phyloP scores from a whole-genome alignment of 2,329 filamentous ascomycete genomes.

The Epichloe bromicola region DNA sequence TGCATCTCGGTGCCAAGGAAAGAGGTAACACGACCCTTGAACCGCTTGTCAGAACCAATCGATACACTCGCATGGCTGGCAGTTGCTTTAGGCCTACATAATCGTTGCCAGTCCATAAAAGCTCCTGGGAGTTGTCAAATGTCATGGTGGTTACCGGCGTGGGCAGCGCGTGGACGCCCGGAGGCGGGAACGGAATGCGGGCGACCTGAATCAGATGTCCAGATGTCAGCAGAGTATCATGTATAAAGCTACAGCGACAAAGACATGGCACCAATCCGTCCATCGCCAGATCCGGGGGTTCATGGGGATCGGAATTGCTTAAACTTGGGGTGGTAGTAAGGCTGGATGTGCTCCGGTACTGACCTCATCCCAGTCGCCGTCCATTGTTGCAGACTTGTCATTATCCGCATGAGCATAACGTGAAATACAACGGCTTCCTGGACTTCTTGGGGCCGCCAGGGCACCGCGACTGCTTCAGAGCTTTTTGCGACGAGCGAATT shows the following conservation, averaged over 20 bases:
- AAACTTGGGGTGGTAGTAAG: neutral
- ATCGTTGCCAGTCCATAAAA: slow-evolving; percentile 88
- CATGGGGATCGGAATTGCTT: neutral
- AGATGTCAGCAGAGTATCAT: slow-evolving; percentile 1
- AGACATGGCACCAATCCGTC: neutral
- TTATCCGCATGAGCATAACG: slow-evolving; percentile 23
- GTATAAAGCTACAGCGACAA: neutral
- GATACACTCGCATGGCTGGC: neutral
- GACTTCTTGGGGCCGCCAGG: slow-evolving; percentile 1
- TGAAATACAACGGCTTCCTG: slow-evolving; percentile 4
- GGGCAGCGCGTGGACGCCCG: slow-evolving; percentile 55
- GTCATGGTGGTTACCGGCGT: slow-evolving; percentile 67
- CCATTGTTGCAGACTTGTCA: slow-evolving; percentile 37
- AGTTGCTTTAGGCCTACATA: slow-evolving; percentile 44
- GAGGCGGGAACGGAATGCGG: slow-evolving; percentile 69
- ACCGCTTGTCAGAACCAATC: slow-evolving; percentile 13
- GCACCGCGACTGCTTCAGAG: slow-evolving; percentile 5
- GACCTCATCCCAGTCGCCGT: slow-evolving; percentile 57
- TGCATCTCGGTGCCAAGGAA: slow-evolving; percentile 79
- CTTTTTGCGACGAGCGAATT: slow-evolving; percentile 1
- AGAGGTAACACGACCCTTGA: slow-evolving; percentile 72
- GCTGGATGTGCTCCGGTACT: slow-evolving; percentile 14
- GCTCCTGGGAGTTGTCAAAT: slow-evolving; percentile 80
- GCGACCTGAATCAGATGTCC: slow-evolving; percentile 44
- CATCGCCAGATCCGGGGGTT: neutral